Evolutionary conservation across 2,329 filamentous ascomycete genomes (phyloP).

Genomic region (Fonsecaea erecta): DNA sequence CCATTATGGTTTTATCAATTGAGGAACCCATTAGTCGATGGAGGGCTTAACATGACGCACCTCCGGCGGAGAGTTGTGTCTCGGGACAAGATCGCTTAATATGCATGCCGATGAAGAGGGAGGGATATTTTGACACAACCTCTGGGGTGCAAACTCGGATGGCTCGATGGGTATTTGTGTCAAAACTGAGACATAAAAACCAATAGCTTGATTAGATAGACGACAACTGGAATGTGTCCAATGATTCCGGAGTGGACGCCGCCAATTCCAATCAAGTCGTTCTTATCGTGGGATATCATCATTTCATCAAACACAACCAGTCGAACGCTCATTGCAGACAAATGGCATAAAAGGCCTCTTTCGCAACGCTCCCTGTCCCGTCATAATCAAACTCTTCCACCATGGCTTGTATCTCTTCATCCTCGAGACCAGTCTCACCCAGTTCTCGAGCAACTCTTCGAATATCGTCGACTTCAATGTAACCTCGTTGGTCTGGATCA

Average conservation of each 20-base stretch:
- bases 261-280: slow-evolving; percentile 13
- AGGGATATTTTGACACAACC: not conserved
- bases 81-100: not conserved
- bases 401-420: slow-evolving; percentile 92
- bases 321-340: slow-evolving; percentile 57
- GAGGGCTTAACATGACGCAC: not conserved
- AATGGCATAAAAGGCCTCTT: slow-evolving; percentile 70
- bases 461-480: slow-evolving; percentile 87
- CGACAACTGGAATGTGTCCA: slow-evolving; percentile 12
- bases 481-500: slow-evolving; percentile 87
- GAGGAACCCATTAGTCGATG: not conserved
- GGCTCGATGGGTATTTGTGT: not conserved
- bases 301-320: slow-evolving; percentile 15
- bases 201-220: slow-evolving; percentile 9
- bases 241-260: not conserved
- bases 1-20: not conserved
- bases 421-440: slow-evolving; percentile 82
- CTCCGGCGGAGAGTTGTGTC: not conserved
- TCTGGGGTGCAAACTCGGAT: not conserved
- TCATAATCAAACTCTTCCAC: slow-evolving; percentile 97
- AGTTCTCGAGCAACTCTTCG: slow-evolving; percentile 85
- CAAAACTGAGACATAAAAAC: not conserved
- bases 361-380: slow-evolving; percentile 76
- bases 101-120: not conserved
- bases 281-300: slow-evolving; percentile 19